A percentile compares a stretch with the other conserved stretches of the same genome.
Conservation (phyloP, 2,329 filamentous ascomycete genomes). For the Colletotrichum australisinense region DNA sequence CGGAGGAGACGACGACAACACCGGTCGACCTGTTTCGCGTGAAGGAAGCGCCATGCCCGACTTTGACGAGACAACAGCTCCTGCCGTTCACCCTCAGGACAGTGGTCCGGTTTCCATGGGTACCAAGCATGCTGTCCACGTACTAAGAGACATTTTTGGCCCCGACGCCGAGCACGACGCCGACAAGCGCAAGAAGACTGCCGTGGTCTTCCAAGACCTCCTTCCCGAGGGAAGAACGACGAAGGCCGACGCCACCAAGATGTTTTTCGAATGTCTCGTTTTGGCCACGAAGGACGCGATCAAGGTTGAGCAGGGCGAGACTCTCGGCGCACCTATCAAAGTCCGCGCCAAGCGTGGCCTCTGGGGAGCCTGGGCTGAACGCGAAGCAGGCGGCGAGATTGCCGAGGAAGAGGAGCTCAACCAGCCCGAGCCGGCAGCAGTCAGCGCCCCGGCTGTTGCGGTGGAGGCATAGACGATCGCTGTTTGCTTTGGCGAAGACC, state of each 20-base stretch:
- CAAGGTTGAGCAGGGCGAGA: conserved; percentile 88
- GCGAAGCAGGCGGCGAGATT: conserved; percentile 73
- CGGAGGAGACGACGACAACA: conserved; percentile 56
- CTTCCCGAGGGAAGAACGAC: conserved; percentile 84
- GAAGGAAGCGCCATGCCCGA: conserved; percentile 64
- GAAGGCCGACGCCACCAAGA: conserved; percentile 94
- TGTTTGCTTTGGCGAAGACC: conserved; percentile 27
- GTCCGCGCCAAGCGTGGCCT: conserved; percentile 94
- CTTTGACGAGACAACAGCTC: conserved; percentile 83
- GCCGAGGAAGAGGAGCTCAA: conserved; percentile 59
- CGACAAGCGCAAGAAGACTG: conserved; percentile 78
- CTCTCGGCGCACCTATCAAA: conserved; percentile 82
- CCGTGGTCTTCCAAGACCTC: conserved; percentile 90
- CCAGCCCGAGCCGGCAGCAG: conserved; percentile 45
- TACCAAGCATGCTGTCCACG: conserved; percentile 95
- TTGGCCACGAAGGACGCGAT: conserved; percentile 98
- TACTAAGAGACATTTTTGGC: conserved; percentile 90
- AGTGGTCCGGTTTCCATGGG: conserved; percentile 88
- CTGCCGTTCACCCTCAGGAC: conserved; percentile 83
- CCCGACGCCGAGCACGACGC: conserved; percentile 75
- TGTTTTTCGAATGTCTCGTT: conserved; percentile 98
- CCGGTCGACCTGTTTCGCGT: conserved; percentile 50
- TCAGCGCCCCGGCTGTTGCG: conserved; percentile 43
- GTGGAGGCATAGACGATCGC: conserved; percentile 48
- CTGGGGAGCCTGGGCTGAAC: conserved; percentile 96